Base-by-base conservation (phyloP, 2,329 filamentous ascomycete species). In the Hymenoscyphus linearis region DNA sequence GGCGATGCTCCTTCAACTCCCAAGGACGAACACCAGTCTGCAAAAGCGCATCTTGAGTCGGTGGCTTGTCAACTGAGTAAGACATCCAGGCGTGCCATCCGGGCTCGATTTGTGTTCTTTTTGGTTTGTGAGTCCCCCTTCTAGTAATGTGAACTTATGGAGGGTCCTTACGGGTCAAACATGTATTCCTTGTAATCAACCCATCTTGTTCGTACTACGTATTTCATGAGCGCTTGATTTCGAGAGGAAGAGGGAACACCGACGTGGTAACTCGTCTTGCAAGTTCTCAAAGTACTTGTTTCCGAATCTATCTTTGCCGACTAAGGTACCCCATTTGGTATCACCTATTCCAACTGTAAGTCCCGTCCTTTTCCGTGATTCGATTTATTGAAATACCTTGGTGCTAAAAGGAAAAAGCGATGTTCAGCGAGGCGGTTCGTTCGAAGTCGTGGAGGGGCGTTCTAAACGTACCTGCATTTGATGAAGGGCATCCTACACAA, bases 41-140 rank as follows among this genome's bases (percentile, higher is more conserved):
- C 65, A 96, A 73, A 65, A 95, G 76, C 58, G 86, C 79, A 74
- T 99, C 95, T 72, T 88, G 77, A 40, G 81, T 84, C 1, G 95
- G 95, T 40, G 93, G 86, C 77, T 90, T 89, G 77, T 98, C 92
- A 71, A 96, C 87, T 78, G 87, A 80, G 79, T 99, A 98, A 67
- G 91, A 91, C 70, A 99, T 92, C 95, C 95, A 99, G 34, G 90
- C 91, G 79, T 98, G 95, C 95, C 95, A 99, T 76, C 93, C 90
- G 57, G 93, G 93, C 77, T 98, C 93, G 71, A 97, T 90, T 59
- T 97, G 91, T 62, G 85, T 85, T 65, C 86, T 89, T 67, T 62
- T 16, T 36, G 55, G 35, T 54, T 13, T 59, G 54, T 66, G 53
- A 66, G 63, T 56, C 59, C 31, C 53, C 31, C 27, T 25, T n/a